Conservation (phyloP, 148 eudicot species). For the Selenicereus undatus region DNA sequence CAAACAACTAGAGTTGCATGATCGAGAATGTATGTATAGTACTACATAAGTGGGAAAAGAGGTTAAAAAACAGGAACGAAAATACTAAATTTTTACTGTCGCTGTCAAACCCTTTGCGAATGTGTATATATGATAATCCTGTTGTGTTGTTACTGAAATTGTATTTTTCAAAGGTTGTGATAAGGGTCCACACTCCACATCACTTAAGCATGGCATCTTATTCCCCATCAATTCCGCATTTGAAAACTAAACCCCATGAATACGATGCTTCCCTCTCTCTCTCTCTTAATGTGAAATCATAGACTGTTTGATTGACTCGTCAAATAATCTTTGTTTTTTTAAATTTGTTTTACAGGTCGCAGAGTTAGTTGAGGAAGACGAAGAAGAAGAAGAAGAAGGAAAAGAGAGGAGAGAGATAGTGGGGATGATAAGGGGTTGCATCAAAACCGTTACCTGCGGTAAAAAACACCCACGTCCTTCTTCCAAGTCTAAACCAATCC, state of each 20-base stretch:
- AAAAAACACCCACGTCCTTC: constrained; percentile 39
- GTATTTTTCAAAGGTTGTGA: not conserved
- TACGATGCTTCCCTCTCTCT: not conserved
- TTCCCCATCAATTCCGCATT: not conserved
- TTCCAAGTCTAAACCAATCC: constrained; percentile 27
- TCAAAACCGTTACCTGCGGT: constrained; percentile 84
- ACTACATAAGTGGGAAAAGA: no score
- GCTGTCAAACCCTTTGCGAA: not conserved
- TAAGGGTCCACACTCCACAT: not conserved
- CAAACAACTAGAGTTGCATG: not conserved
- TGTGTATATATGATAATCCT: not conserved
- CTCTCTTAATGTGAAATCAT: not conserved
- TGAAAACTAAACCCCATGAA: not conserved
- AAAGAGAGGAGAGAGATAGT: constrained; percentile 49
- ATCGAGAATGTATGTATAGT: not conserved
- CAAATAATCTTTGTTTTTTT: not conserved
- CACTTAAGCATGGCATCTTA: not conserved
- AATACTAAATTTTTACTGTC: not conserved
- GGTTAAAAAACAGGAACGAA: not conserved
- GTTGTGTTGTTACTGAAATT: not conserved
- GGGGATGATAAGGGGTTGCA: constrained; percentile 90
- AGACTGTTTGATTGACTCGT: not conserved
- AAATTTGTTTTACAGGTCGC: constrained; percentile 46
- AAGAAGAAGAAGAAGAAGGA: not conserved
- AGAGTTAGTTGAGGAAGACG: constrained; percentile 42